Percentiles rank a stretch among this genome's conserved stretches.
Evolutionary conservation across 345 rosid genomes (phyloP).

Genomic region (Nephelium lappaceum): DNA sequence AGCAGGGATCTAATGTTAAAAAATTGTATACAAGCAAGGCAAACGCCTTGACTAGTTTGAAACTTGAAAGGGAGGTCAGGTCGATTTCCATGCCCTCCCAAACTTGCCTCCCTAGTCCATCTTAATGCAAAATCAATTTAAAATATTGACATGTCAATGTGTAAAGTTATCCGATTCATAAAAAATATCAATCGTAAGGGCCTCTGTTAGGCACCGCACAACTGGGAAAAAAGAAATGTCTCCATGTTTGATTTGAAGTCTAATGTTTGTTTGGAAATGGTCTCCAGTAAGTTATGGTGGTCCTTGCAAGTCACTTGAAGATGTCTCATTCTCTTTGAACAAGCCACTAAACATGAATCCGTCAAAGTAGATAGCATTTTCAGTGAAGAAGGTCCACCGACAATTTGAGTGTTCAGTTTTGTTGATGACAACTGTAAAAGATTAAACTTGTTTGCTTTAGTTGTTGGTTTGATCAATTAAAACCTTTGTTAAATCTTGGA

Average conservation of each 20-base stretch:
- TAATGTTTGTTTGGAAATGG: not conserved
- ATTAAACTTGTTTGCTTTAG: not conserved
- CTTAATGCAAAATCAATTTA: not conserved
- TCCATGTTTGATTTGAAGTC: not conserved
- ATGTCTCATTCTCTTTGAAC: not conserved
- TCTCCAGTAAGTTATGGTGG: not conserved
- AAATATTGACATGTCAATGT: not conserved
- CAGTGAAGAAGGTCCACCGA: not conserved
- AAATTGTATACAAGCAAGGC: slow-evolving; percentile 76
- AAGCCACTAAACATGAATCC: not conserved
- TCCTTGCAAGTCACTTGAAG: not conserved
- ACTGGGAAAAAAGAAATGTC: not conserved
- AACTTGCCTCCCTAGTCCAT: slow-evolving; percentile 63
- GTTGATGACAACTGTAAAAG: not conserved
- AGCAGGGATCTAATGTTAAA: slow-evolving; percentile 80
- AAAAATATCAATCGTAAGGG: too few relatives aligned
- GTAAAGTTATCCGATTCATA: not conserved
- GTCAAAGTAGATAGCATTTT: not conserved
- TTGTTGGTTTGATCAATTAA: not conserved
- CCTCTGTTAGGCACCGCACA: not conserved
- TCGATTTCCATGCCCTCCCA: slow-evolving; percentile 16
- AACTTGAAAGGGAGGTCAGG: slow-evolving; percentile 39
- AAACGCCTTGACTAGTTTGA: slow-evolving; percentile 43
- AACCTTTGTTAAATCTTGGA: not conserved
- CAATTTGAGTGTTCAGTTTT: not conserved